phyloP scores from a whole-genome alignment of 1,284 basidiomycete genomes.

The Cutaneotrichosporon spelunceum region DNA sequence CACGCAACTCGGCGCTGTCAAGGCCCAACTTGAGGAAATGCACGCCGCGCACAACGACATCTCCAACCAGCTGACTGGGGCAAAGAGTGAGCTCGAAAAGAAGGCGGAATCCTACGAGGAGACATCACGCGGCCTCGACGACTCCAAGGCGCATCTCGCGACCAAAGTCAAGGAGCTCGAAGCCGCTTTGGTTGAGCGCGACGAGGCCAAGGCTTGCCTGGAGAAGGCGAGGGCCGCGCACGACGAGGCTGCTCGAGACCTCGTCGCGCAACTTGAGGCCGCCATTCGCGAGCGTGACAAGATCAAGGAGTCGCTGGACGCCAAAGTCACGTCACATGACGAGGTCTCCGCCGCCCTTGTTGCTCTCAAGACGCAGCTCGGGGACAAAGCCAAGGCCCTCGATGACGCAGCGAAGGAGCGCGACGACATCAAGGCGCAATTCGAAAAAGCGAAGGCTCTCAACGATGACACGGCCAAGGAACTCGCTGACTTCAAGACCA shows the following conservation, averaged over 20 bases:
- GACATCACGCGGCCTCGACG: constrained; percentile 6
- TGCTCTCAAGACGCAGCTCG: constrained; percentile 6
- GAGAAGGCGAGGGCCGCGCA: constrained; percentile 10
- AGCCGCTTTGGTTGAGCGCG: constrained; percentile 1
- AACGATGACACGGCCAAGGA: constrained; percentile 6
- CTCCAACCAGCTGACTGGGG: neutral
- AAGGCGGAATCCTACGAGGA: constrained; percentile 8
- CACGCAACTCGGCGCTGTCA: neutral
- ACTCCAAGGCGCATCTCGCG: constrained; percentile 5
- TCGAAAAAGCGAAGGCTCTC: constrained; percentile 9
- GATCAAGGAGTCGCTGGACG: constrained; percentile 10
- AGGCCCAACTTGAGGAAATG: constrained; percentile 6
- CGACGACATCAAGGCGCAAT: constrained; percentile 6
- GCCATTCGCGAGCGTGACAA: neutral
- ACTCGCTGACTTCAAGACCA: neutral
- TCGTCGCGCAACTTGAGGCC: constrained; percentile 13
- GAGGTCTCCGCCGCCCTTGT: constrained; percentile 10
- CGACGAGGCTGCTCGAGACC: constrained; percentile 10
- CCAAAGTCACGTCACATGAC: constrained; percentile 8
- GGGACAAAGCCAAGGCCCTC: constrained; percentile 4
- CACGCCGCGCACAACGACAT: neutral
- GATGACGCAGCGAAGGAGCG: constrained; percentile 15
- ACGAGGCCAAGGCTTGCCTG: constrained; percentile 9
- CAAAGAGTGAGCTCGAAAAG: constrained; percentile 6
- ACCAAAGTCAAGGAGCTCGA: constrained; percentile 6